Percentiles rank a stretch among this genome's conserved stretches.
phyloP scores from a whole-genome alignment of 2,329 filamentous ascomycete species.

The Claviceps arundinis region DNA sequence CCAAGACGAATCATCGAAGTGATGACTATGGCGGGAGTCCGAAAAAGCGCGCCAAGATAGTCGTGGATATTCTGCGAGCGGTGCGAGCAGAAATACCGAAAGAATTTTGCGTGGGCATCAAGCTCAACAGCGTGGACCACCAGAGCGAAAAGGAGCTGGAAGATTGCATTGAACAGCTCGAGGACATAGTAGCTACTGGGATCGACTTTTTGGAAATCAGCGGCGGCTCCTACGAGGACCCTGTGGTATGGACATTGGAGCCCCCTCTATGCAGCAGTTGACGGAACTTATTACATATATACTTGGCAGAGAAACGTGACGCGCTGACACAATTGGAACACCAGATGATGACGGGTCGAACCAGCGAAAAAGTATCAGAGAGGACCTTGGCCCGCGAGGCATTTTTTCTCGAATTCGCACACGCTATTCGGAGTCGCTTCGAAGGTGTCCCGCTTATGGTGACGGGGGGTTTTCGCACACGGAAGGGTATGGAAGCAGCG shows the following conservation, averaged over 20 bases:
- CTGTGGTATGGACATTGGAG: conserved; percentile 20
- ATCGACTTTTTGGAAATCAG: conserved; percentile 58
- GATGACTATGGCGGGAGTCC: conserved; percentile 43
- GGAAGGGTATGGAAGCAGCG: conserved; percentile 27
- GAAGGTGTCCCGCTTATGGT: conserved; percentile 37
- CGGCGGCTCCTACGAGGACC: conserved; percentile 47
- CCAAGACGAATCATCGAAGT: conserved; percentile 34
- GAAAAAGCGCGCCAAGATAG: conserved; percentile 32
- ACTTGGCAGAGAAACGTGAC: not conserved
- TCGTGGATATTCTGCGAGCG: conserved; percentile 35
- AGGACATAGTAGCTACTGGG: conserved; percentile 30
- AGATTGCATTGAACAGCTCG: conserved; percentile 45
- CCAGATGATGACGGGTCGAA: conserved; percentile 3
- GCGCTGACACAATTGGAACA: not conserved
- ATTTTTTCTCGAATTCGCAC: conserved; percentile 55
- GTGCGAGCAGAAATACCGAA: conserved; percentile 23
- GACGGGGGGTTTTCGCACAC: conserved; percentile 48
- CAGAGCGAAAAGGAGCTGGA: conserved; percentile 30
- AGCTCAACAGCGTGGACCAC: conserved; percentile 45
- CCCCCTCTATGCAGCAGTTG: not conserved
- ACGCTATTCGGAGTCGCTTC: conserved; percentile 32
- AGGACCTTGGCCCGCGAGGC: conserved; percentile 43
- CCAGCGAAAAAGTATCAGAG: not conserved
- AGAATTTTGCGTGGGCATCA: conserved; percentile 37
- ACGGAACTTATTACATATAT: not conserved